Evolutionary conservation across 192 early-diverging fungal species (phyloP).

Genomic region (Coemansia sp.): DNA sequence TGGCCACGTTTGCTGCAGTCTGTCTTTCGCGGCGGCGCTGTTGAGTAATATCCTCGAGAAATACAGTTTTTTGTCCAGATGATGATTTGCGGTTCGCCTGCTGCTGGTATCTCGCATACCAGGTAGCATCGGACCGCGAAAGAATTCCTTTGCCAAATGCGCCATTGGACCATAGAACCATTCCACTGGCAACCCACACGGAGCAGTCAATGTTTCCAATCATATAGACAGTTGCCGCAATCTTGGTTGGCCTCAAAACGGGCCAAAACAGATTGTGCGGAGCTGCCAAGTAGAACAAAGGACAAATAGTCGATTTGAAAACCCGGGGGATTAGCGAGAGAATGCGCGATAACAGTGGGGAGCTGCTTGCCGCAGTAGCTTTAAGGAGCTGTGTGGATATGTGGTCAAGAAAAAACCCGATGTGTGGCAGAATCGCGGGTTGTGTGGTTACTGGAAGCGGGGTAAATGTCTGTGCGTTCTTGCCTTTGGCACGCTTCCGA

Average conservation of each 20-base stretch:
- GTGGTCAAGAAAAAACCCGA: slow-evolving; percentile 24
- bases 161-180: slow-evolving; percentile 58
- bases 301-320: too few species aligned
- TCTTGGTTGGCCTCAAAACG: neutral
- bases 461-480: slow-evolving; percentile 4
- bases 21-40: slow-evolving; percentile 18
- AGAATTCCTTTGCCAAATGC: slow-evolving; percentile 76
- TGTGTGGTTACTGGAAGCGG: slow-evolving; percentile 13
- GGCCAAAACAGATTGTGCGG: slow-evolving; percentile 30
- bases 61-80: neutral
- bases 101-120: slow-evolving; percentile 48
- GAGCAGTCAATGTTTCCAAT: slow-evolving; percentile 24
- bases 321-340: too few species aligned
- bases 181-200: slow-evolving; percentile 23
- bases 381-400: neutral
- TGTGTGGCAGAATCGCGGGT: slow-evolving; percentile 31
- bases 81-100: neutral
- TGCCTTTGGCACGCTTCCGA: slow-evolving; percentile 6
- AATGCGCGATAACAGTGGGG: too few species aligned
- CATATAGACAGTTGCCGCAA: slow-evolving; percentile 12
- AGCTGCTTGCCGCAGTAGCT: too few species aligned
- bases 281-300: too few species aligned
- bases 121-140: slow-evolving; percentile 78
- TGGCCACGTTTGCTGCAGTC: too few species aligned
- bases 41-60: slow-evolving; percentile 36